Percentiles rank a stretch among this genome's conserved stretches.
Conservation (phyloP, 1,139 yeast genomes). For the Zygosaccharomyces sapae region DNA sequence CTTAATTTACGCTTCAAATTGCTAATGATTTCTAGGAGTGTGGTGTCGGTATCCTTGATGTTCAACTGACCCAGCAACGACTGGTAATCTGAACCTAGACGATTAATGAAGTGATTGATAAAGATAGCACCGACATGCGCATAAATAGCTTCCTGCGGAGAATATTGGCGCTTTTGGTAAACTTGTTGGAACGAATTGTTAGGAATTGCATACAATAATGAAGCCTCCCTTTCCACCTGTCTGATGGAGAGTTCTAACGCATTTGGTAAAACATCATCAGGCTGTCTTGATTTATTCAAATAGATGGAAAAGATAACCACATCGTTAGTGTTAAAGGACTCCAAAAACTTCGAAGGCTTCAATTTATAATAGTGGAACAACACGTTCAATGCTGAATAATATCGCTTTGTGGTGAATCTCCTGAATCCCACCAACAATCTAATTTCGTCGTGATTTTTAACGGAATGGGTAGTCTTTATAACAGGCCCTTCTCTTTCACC, state of each 20-base stretch:
- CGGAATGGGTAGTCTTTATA: conserved; percentile 70
- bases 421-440: conserved; percentile 86
- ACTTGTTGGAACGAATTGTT: conserved; percentile 73
- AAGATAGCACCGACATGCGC: conserved; percentile 93
- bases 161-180: conserved; percentile 72
- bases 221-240: conserved; percentile 93
- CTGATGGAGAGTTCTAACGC: conserved; percentile 67
- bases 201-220: conserved; percentile 86
- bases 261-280: conserved; percentile 35
- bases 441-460: conserved; percentile 73
- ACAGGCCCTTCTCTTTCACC: conserved; percentile 84
- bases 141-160: conserved; percentile 89
- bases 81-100: conserved; percentile 80
- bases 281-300: conserved; percentile 47
- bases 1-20: conserved; percentile 85
- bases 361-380: conserved; percentile 87
- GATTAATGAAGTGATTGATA: conserved; percentile 88
- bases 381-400: conserved; percentile 82
- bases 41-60: conserved; percentile 30
- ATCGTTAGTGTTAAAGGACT: conserved; percentile 81
- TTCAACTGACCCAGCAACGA: conserved; percentile 43
- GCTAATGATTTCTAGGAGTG: conserved; percentile 70
- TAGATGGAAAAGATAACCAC: conserved; percentile 83
- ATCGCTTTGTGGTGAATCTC: conserved; percentile 79
- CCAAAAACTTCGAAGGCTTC: conserved; percentile 83